Base-by-base conservation (phyloP, 2,329 filamentous ascomycete genomes). In the Gnomoniopsis smithogilvyi region DNA sequence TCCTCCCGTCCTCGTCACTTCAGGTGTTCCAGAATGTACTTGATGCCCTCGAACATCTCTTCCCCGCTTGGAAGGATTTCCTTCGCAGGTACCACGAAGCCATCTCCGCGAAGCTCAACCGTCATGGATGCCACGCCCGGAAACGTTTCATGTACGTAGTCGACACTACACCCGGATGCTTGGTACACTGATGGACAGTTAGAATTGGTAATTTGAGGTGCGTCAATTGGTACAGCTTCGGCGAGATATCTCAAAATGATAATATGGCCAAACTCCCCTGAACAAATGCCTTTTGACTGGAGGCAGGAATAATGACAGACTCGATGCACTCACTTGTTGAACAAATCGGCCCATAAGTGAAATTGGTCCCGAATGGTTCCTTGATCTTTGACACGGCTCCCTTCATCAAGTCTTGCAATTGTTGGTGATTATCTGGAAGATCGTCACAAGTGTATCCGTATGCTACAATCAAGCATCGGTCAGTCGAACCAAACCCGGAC, bases 401-500 rank as follows among this genome's bases (percentile, higher is more conserved):
- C 15, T 67, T 66, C 2, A 82, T 80, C 0, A 88, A 75, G 1
- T 70, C 67, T 64, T 79, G 74, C 61, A 84, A 78, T 55, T 78
- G 73, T 8, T 74, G 67, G 57, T 81, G 72, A 61, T 83, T 80
- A 53, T 75, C 71, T 6, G 80, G 68, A 14, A 73, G 68, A 17
- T 69, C 74, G 22, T 71, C 72, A 74, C 84, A 87, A 3, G 79
- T 80, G 71, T 85, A 87, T 38, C 85, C 85, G 65, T 86, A 88
- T 1, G 82, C 36, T 52, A 24, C 19, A 43, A 30, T 15, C 10
- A 17, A 6, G 34, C 21, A 41, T n/a, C n/a, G 21, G n/a, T 43
- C 3, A 52, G 22, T n/a, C 1, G 2, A 21, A n/a, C 11, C 19
- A 21, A 7, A 8, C 3, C 19, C 3, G n/a, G 19, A 17, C 3